Base-by-base conservation (phyloP, 2,329 filamentous ascomycete genomes). In the Fonsecaea pedrosoi region DNA sequence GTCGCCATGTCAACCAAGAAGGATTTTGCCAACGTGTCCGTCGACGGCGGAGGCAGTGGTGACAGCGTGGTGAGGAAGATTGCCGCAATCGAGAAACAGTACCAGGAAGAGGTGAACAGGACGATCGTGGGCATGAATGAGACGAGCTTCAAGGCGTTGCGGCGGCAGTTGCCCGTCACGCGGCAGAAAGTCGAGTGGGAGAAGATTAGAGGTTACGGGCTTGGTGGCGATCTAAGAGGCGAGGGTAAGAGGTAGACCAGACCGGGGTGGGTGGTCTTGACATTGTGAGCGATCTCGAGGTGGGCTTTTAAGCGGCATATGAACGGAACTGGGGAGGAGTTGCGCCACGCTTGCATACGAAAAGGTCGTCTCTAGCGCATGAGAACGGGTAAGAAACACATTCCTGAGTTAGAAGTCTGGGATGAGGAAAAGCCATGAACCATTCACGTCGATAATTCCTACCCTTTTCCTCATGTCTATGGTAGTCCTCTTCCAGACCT, bases 141-240 rank as follows among this genome's bases (percentile, higher is more conserved):
- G 82, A 94, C 94, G 9, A 92, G 93, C 0, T 99, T 99, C 82
- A 99, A 98, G 86, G 88, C 89, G 1, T 81, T 99, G 78, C 88
- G 95, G 76, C 88, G 95, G 80, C 95, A 98, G 81, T 82, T 99
- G 77, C 95, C 95, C 0, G 93, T 99, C 67, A 99, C 95, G 69
- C 89, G 95, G 76, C 95, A 99, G 84, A 97, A 97, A 86, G 94
- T 99, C 73, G 95, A 99, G 81, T 99, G 95, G 95, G 94, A 99
- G 80, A 97, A 97, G 84, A 92, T 99, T 72, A 90, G 92, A 54
- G 93, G 92, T 73, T 99, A 99, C 82, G 86, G 92, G 68, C 83
- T 96, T 73, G 91, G 91, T 32, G 54, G 68, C 10, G 68, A 70
- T 60, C 54, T 70, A 56, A 68, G 66, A 21, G 68, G 68, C 8